phyloP scores from a whole-genome alignment of 176 grass and related monocot species.

The Themeda triandra region DNA sequence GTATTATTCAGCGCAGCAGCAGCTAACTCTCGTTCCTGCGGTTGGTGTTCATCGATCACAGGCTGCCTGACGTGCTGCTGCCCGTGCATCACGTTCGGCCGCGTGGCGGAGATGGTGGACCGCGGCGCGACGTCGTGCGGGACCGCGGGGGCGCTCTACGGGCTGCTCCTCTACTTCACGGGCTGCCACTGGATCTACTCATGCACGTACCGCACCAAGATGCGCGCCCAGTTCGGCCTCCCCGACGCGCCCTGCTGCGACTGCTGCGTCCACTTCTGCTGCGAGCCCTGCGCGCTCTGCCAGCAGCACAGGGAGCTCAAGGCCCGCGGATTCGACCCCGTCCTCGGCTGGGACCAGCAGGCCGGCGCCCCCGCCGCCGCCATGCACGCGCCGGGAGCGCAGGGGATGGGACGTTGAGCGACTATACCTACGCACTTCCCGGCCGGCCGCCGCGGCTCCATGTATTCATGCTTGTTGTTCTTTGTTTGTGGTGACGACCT shows the following conservation, averaged over 20 bases:
- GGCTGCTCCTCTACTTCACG: neutral
- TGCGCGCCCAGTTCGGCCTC: constrained; percentile 45
- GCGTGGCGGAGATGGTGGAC: constrained; percentile 69
- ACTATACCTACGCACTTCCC: too few relatives aligned
- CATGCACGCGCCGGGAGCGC: neutral
- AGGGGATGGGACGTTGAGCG: constrained; percentile 16
- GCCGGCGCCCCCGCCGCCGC: neutral
- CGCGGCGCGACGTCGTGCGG: constrained; percentile 53
- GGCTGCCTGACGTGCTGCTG: constrained; percentile 63
- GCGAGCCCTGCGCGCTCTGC: constrained; percentile 47
- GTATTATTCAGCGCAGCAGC: too few relatives aligned
- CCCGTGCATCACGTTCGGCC: constrained; percentile 70
- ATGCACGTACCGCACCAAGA: constrained; percentile 46
- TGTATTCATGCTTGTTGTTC: too few relatives aligned
- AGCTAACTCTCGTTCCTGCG: too few relatives aligned
- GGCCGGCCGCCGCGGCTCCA: too few relatives aligned
- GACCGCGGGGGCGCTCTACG: constrained; percentile 47
- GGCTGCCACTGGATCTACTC: constrained; percentile 66
- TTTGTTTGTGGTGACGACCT: too few relatives aligned
- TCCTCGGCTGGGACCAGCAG: constrained; percentile 34
- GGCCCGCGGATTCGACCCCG: constrained; percentile 52
- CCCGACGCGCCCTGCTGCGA: constrained; percentile 42
- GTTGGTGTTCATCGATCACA: too few relatives aligned
- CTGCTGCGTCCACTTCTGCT: constrained; percentile 69
- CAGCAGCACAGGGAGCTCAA: constrained; percentile 69